Evolutionary conservation across 352 stramenopile genomes (phyloP).

Genomic region (Pythium guiyangense): DNA sequence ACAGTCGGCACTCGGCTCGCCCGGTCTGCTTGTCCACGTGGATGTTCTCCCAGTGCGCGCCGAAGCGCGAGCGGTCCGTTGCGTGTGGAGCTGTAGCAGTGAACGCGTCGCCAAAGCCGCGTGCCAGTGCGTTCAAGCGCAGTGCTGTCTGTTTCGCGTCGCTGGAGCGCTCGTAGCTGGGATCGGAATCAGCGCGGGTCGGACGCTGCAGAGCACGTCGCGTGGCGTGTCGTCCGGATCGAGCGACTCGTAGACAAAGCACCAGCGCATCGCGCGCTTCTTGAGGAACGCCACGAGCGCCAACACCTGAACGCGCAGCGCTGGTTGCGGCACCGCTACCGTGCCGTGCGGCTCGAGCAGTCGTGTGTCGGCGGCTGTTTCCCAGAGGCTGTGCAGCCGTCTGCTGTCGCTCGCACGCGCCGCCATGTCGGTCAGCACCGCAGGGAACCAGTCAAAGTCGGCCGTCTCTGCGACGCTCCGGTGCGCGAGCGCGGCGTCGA

Average conservation of each 20-base stretch:
- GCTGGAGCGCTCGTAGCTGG: neutral
- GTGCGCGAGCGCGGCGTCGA: neutral
- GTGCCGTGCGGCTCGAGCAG: neutral
- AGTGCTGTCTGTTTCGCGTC: neutral
- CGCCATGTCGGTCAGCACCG: slow-evolving; percentile 5
- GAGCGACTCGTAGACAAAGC: slow-evolving; percentile 14
- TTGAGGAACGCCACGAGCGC: slow-evolving; percentile 17
- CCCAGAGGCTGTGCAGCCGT: slow-evolving; percentile 5
- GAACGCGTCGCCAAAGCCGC: slow-evolving; percentile 7
- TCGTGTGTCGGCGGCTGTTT: neutral
- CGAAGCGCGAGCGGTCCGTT: neutral
- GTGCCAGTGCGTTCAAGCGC: slow-evolving; percentile 1
- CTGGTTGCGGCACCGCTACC: neutral
- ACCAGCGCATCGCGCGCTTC: slow-evolving; percentile 17
- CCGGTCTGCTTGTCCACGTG: neutral
- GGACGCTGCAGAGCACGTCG: slow-evolving; percentile 4
- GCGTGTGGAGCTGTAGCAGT: neutral
- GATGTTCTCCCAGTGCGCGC: slow-evolving; percentile 8
- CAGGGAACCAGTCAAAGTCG: slow-evolving; percentile 6
- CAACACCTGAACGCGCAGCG: slow-evolving; percentile 7
- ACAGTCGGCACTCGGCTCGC: neutral
- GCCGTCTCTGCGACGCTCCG: neutral
- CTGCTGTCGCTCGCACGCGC: slow-evolving; percentile 1
- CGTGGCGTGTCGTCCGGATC: neutral
- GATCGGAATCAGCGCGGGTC: slow-evolving; percentile 6